Evolutionary conservation across 208 protist genomes (phyloP).

Genomic region (Acanthamoeba royreba): DNA sequence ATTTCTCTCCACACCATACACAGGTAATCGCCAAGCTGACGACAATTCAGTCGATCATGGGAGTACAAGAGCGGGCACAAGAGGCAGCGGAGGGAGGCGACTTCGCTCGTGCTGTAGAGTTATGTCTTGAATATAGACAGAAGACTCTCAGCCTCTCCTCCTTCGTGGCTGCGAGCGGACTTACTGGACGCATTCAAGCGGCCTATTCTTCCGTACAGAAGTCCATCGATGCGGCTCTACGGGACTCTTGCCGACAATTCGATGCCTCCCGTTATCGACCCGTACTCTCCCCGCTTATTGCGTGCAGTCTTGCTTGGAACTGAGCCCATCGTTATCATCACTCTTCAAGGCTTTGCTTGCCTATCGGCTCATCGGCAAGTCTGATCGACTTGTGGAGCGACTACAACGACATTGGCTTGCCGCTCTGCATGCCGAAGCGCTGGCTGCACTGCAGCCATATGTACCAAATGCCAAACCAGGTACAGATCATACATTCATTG

Average conservation of each 20-base stretch:
- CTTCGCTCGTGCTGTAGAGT: not conserved
- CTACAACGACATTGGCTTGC: slow-evolving; percentile 3
- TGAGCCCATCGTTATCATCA: not conserved
- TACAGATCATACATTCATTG: not conserved
- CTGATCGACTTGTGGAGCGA: not conserved
- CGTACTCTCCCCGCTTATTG: not conserved
- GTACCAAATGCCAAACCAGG: not conserved
- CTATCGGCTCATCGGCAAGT: slow-evolving; percentile 13
- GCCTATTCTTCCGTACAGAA: not conserved
- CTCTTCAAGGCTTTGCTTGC: not conserved
- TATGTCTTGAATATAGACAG: not conserved
- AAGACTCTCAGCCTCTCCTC: not conserved
- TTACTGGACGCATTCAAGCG: not conserved
- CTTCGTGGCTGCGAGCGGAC: not conserved
- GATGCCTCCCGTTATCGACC: not conserved
- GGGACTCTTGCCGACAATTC: not conserved
- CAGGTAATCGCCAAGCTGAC: not conserved
- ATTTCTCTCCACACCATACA: not conserved
- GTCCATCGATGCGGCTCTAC: not conserved
- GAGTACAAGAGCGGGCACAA: not conserved
- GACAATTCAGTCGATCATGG: not conserved
- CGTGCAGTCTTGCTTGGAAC: not conserved
- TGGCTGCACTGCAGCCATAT: not conserved
- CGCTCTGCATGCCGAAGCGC: not conserved
- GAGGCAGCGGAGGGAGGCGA: not conserved